Evolutionary conservation across 176 grass and related monocot genomes (phyloP).

Genomic region (Triticum urartu): DNA sequence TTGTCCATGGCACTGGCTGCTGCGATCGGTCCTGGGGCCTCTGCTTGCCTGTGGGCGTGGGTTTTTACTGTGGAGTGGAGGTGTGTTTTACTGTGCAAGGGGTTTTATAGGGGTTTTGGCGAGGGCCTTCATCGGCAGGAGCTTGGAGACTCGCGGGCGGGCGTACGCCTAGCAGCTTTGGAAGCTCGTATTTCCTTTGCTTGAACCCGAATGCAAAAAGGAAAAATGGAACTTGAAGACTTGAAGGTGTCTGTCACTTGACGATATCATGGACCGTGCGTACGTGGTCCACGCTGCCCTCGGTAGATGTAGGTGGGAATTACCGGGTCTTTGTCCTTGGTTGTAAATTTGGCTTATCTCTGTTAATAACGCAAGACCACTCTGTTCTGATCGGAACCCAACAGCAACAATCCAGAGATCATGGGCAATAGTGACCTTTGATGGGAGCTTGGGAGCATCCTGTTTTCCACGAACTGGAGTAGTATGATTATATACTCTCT

Average conservation of each 20-base stretch:
- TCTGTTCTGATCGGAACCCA: background rate
- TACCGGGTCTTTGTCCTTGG: conserved; percentile 21
- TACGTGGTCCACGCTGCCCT: conserved; percentile 38
- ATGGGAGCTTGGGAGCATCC: background rate
- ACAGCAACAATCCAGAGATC: background rate
- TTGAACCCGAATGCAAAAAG: background rate
- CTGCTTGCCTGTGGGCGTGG: background rate
- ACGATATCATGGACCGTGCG: conserved; percentile 9
- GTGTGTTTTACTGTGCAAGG: conserved; percentile 15
- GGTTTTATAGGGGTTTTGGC: conserved; percentile 61
- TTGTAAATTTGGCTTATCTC: conserved; percentile 22
- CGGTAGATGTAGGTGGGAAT: conserved; percentile 24
- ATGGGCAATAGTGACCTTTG: background rate
- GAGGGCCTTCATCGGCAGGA: background rate
- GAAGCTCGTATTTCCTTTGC: background rate
- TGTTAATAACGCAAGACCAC: conserved; percentile 13
- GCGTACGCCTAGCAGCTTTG: background rate
- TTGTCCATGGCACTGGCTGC: conserved; percentile 24
- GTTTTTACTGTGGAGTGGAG: conserved; percentile 26
- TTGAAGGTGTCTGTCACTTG: background rate
- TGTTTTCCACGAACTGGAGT: background rate
- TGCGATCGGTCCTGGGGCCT: background rate
- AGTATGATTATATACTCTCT: background rate
- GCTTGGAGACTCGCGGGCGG: background rate
- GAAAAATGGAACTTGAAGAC: background rate